These are phyloP conservation scores for Solanum sparsipilum DNA, from an alignment of 257 asterid genomes.

Conservation along the genomic window DNA sequence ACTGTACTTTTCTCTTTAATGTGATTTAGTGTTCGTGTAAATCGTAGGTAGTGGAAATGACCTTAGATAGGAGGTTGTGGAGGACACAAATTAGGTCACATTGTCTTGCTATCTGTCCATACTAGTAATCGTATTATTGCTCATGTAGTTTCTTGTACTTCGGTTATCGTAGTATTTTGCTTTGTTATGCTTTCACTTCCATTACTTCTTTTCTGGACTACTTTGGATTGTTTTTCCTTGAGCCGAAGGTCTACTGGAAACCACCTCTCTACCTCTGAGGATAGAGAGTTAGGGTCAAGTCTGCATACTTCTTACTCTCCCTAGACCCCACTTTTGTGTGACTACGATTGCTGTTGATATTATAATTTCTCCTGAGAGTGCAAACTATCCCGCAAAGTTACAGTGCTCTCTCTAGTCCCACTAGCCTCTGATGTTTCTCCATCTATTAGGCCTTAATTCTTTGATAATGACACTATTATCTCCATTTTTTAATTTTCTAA, in stretches of 20 bases:
- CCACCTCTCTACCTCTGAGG: background rate
- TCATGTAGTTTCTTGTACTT: background rate
- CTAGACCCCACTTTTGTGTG: background rate
- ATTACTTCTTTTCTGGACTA: background rate
- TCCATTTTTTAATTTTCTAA: background rate
- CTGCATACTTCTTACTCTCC: background rate
- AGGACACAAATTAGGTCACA: background rate
- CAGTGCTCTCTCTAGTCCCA: background rate
- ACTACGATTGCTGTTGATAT: background rate
- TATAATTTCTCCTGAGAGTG: background rate
- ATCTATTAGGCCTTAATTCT: background rate
- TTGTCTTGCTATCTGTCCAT: background rate
- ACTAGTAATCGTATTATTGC: background rate
- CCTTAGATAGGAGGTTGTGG: background rate
- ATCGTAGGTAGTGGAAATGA: background rate
- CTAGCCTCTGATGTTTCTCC: background rate
- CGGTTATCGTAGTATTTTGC: background rate
- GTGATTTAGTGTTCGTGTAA: background rate
- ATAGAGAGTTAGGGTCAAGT: background rate
- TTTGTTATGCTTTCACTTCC: background rate
- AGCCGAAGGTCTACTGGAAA: background rate
- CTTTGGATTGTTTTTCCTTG: background rate
- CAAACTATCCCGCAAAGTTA: background rate
- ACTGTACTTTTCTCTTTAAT: background rate
- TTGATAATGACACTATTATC: background rate